A percentile compares a stretch with the other conserved stretches of the same genome.
Evolutionary conservation across 768 basidiomycete genomes (phyloP).

Genomic region (Chalciporus piperatus): DNA sequence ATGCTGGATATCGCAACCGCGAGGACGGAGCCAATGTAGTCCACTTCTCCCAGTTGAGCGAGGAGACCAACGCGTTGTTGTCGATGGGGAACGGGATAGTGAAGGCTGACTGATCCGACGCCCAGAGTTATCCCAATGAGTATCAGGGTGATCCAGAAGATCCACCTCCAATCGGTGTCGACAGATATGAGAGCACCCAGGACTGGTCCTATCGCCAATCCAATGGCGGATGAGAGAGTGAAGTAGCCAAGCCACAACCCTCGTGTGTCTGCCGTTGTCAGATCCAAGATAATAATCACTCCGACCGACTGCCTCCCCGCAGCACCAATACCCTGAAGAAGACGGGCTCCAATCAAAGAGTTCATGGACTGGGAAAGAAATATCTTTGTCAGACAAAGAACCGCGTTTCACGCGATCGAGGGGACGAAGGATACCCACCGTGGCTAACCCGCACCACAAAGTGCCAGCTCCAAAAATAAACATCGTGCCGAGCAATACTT

Average conservation of each 20-base stretch:
- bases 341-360: conserved; percentile 32
- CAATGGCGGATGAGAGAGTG: conserved; percentile 37
- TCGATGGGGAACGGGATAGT: conserved; percentile 33
- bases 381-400: conserved; percentile 7
- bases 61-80: conserved; percentile 31
- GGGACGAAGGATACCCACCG: conserved; percentile 17
- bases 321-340: conserved; percentile 37
- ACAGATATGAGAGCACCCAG: conserved; percentile 46
- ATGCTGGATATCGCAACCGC: conserved; percentile 34
- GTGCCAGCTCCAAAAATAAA: conserved; percentile 34
- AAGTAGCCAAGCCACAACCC: conserved; percentile 37
- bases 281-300: conserved; percentile 34
- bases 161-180: conserved; percentile 44
- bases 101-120: conserved; percentile 26
- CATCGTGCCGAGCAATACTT: conserved; percentile 34
- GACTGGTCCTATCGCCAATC: conserved; percentile 46
- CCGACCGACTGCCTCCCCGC: conserved; percentile 37
- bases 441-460: conserved; percentile 32
- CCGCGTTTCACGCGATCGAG: not conserved
- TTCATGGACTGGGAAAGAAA: conserved; percentile 29
- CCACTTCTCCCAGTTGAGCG: conserved; percentile 33
- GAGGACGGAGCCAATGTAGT: conserved; percentile 30
- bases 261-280: conserved; percentile 36
- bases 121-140: conserved; percentile 31
- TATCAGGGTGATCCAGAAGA: conserved; percentile 42